Evolutionary conservation across 2,329 filamentous ascomycete species (phyloP), one percentile per base, ranked within the genome.

Genomic region (Mollisiaceae sp.): DNA sequence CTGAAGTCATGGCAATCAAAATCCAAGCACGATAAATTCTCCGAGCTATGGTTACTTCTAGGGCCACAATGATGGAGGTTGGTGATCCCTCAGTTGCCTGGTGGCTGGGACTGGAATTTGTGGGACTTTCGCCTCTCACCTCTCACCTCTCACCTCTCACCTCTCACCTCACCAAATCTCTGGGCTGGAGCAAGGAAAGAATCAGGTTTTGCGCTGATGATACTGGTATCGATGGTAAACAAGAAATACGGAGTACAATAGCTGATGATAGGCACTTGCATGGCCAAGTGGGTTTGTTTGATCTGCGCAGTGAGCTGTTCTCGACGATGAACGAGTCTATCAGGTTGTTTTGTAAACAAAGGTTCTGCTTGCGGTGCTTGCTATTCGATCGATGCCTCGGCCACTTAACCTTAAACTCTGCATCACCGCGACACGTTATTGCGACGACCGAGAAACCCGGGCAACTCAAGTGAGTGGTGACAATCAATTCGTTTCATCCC

Each of bases 271-370:
- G 27, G 8, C 38, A 20, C 38, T 15, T 50, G 15, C 2, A 35
- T 47, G 8, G n/a, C 11, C 12, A 32, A 36, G 11, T 36, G 9
- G 14, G 50, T 50, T 38, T 12, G 55, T 61, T 54, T 61, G 22
- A 27, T 54, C 38, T 61, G 59, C 59, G 59, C 45, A 24, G 54
- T 55, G 59, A 55, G 54, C 45, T 55, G 43, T 61, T 54, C 12
- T 54, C n/a, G 50, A 20, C 27, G 24, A 18, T 54, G 27, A 18
- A 27, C 6, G 50, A 54, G 11, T 35, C 32, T 12, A 54, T 54
- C 9, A 24, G 11, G 24, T 8, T 35, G 24, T 54, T 35, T 54
- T 47, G 11, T 18, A 32, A 32, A 54, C 32, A 14, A 54, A 54
- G 22, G 50, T 24, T 54, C 18, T 54, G 24, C 50, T 35, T 35